These are phyloP conservation scores for Neurospora sublineolata DNA, from an alignment of 495 filamentous ascomycete genomes.

Conservation along the genomic window DNA sequence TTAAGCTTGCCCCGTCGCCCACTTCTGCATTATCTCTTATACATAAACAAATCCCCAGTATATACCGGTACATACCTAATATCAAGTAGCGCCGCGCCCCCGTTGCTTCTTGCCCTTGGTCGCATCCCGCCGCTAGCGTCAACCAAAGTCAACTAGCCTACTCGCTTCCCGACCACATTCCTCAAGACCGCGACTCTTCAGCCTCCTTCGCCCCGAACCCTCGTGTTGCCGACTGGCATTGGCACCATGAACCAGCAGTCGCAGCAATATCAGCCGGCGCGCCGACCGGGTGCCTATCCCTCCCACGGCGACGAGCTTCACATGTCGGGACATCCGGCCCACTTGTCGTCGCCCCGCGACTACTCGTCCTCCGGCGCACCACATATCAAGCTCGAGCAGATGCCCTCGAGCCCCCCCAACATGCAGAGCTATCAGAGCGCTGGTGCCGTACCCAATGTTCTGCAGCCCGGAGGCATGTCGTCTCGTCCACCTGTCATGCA, in stretches of 20 bases:
- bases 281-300: slow-evolving; percentile 32
- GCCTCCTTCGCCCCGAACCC: background rate
- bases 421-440: slow-evolving; percentile 46
- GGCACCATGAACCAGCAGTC: slow-evolving; percentile 41
- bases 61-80: background rate
- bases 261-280: slow-evolving; percentile 32
- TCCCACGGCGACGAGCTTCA: slow-evolving; percentile 62
- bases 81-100: background rate
- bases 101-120: background rate
- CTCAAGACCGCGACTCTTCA: background rate
- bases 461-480: slow-evolving; percentile 49
- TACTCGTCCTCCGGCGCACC: slow-evolving; percentile 39
- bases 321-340: slow-evolving; percentile 43
- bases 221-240: background rate
- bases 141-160: background rate
- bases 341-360: slow-evolving; percentile 37
- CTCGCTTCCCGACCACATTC: background rate
- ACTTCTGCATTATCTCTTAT: background rate
- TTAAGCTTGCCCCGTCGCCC: background rate
- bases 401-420: slow-evolving; percentile 22
- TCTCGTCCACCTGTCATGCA: slow-evolving; percentile 54
- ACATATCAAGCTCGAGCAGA: slow-evolving; percentile 24
- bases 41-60: background rate
- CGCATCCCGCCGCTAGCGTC: slow-evolving; percentile 3
- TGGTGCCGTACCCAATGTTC: slow-evolving; percentile 51